Conservation (phyloP, 2,329 filamentous ascomycete species). For the Fusarium nisikadoi region DNA sequence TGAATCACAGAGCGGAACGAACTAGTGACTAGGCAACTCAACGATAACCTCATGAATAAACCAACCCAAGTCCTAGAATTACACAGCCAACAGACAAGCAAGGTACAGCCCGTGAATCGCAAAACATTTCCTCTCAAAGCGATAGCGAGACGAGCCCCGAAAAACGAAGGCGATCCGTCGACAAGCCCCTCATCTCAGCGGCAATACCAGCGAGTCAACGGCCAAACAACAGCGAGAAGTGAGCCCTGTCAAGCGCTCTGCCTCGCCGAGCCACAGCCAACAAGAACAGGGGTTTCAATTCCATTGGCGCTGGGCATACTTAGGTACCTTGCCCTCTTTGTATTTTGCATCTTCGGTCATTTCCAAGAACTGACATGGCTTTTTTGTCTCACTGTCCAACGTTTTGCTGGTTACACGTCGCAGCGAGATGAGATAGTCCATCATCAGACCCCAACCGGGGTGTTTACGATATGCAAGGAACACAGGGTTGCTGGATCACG, state of each 20-base stretch:
- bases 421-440: background rate
- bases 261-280: conserved; percentile 37
- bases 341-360: conserved; percentile 10
- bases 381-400: conserved; percentile 28
- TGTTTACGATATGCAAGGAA: conserved; percentile 14
- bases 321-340: background rate
- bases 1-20: background rate
- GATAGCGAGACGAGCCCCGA: conserved; percentile 27
- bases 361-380: conserved; percentile 13
- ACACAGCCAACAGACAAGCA: conserved; percentile 12
- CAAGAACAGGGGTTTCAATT: conserved; percentile 8
- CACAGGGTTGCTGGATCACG: conserved; percentile 2
- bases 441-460: conserved; percentile 18
- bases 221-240: conserved; percentile 21
- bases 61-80: background rate
- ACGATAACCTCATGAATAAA: conserved; percentile 3
- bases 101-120: conserved; percentile 6
- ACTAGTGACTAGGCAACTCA: conserved; percentile 10
- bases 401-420: conserved; percentile 28
- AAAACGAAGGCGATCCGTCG: conserved; percentile 18
- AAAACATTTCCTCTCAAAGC: background rate
- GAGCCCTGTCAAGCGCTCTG: conserved; percentile 23
- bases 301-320: conserved; percentile 32
- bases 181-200: conserved; percentile 15
- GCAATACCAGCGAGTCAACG: conserved; percentile 25